phyloP scores from a whole-genome alignment of 306 rosid genomes.

The Cicer judaicum region DNA sequence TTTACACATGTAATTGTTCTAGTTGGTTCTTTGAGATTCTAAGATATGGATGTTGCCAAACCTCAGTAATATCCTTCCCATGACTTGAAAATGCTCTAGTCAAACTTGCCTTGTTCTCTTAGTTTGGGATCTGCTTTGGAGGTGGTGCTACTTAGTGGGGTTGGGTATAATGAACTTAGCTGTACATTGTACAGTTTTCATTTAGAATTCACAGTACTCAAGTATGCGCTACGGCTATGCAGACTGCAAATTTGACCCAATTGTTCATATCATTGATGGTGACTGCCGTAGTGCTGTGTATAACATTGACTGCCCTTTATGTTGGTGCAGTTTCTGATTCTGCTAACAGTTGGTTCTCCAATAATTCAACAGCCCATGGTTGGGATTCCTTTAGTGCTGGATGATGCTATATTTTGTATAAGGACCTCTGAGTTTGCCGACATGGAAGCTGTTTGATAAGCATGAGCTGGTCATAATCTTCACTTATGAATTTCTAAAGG shows the following conservation, averaged over 20 bases:
- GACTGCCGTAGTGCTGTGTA: conserved; percentile 38
- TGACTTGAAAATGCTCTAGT: conserved; percentile 37
- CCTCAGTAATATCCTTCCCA: conserved; percentile 34
- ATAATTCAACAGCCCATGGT: conserved; percentile 40
- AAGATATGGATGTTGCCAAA: conserved; percentile 43
- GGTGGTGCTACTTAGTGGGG: conserved; percentile 43
- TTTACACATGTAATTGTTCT: conserved; percentile 39
- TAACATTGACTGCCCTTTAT: conserved; percentile 37
- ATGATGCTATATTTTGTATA: conserved; percentile 38
- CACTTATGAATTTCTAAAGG: conserved; percentile 32
- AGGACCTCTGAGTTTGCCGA: conserved; percentile 34
- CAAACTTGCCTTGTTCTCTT: conserved; percentile 23
- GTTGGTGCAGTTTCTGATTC: conserved; percentile 46
- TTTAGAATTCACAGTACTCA: conserved; percentile 35
- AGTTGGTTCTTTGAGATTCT: conserved; percentile 43
- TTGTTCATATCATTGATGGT: conserved; percentile 47
- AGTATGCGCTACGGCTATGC: conserved; percentile 42
- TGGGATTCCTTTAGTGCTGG: conserved; percentile 37
- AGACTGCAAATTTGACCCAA: conserved; percentile 47
- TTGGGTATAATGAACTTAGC: conserved; percentile 44
- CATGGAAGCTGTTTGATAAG: conserved; percentile 41
- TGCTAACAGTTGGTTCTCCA: conserved; percentile 40
- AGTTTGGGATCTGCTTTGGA: conserved; percentile 39
- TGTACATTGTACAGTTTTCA: conserved; percentile 36
- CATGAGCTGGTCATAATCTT: conserved; percentile 40